phyloP scores from a whole-genome alignment of 2,329 filamentous ascomycete genomes.

The Xylariaceae sp. region DNA sequence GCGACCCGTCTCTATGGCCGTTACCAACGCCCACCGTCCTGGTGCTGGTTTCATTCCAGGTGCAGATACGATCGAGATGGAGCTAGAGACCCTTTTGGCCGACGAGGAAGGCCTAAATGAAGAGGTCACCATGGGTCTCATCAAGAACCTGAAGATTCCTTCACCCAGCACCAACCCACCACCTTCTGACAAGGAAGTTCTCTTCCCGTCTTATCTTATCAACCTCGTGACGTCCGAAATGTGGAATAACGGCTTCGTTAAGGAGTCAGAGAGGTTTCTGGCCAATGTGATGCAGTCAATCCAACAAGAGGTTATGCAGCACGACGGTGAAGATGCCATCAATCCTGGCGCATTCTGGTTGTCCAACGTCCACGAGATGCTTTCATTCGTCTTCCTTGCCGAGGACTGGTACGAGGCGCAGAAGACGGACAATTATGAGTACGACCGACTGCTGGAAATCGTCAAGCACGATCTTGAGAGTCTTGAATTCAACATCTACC shows the following conservation, averaged over 20 bases:
- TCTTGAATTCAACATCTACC: slow-evolving; percentile 99
- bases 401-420: slow-evolving; percentile 99
- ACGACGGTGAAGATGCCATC: slow-evolving; percentile 95
- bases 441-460: slow-evolving; percentile 95
- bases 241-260: slow-evolving; percentile 99
- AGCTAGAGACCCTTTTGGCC: slow-evolving; percentile 90
- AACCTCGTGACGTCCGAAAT: slow-evolving; percentile 99
- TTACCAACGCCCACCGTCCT: slow-evolving; percentile 72
- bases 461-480: slow-evolving; percentile 99
- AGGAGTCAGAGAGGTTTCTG: slow-evolving; percentile 97
- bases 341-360: slow-evolving; percentile 99
- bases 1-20: slow-evolving; percentile 93
- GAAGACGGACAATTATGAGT: slow-evolving; percentile 99
- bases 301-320: slow-evolving; percentile 98
- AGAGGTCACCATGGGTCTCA: slow-evolving; percentile 94
- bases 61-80: slow-evolving; percentile 90
- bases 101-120: slow-evolving; percentile 97
- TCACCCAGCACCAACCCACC: slow-evolving; percentile 84
- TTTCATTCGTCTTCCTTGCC: slow-evolving; percentile 98
- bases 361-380: slow-evolving; percentile 99
- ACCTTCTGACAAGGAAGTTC: slow-evolving; percentile 96
- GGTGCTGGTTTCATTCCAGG: slow-evolving; percentile 80
- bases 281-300: slow-evolving; percentile 99
- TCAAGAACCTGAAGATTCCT: slow-evolving; percentile 95
- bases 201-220: slow-evolving; percentile 98